A percentile compares a stretch with the other conserved stretches of the same genome.
These are phyloP conservation scores for Fraxinus platypoda DNA, from an alignment of 305 asterid genomes.

Conservation along the genomic window DNA sequence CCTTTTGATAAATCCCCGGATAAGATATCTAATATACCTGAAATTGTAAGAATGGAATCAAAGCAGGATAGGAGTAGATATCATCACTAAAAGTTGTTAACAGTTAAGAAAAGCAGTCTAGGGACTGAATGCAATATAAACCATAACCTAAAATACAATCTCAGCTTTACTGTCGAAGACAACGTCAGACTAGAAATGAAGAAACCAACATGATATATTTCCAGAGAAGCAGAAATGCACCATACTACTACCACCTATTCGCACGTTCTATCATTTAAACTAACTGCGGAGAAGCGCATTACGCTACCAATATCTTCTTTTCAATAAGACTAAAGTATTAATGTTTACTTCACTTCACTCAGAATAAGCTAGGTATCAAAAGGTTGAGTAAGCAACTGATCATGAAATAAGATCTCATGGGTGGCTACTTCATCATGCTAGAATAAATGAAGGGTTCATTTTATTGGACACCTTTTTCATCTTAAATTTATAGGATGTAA, in stretches of 20 bases:
- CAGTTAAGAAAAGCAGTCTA: conserved; percentile 8
- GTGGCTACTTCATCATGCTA: not conserved
- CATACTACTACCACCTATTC: not conserved
- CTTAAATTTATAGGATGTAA: not conserved
- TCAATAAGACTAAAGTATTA: not conserved
- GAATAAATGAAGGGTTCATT: not conserved
- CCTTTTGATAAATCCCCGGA: conserved; percentile 90
- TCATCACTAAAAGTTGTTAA: conserved; percentile 1
- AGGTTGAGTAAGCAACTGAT: not conserved
- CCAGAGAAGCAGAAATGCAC: not conserved
- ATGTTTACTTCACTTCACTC: not conserved
- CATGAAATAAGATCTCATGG: not conserved
- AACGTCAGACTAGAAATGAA: not conserved
- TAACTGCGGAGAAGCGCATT: not conserved
- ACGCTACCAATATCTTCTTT: not conserved
- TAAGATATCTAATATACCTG: conserved; percentile 94
- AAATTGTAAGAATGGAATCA: conserved; percentile 29
- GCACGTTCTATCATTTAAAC: not conserved
- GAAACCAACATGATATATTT: not conserved
- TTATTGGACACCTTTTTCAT: not conserved
- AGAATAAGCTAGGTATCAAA: not conserved
- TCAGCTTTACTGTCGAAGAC: not conserved
- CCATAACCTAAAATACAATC: not conserved
- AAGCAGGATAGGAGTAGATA: conserved; percentile 13
- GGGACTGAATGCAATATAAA: not conserved